Evolutionary conservation across 352 stramenopile genomes (phyloP).

Genomic region (Elongisporangium senticosum): DNA sequence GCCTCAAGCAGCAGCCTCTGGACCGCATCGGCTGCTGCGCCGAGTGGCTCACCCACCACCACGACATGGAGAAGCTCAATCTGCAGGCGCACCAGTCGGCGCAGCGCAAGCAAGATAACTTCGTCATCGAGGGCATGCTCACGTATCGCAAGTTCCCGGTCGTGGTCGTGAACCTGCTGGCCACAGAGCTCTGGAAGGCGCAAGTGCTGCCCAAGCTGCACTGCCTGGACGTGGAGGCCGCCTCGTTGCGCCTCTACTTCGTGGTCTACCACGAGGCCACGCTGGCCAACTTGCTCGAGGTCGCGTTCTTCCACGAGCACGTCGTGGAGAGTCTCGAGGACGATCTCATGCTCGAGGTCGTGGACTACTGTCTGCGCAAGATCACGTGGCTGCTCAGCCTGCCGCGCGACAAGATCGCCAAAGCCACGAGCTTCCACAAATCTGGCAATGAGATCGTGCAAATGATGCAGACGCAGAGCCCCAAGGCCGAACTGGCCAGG

Average conservation of each 20-base stretch:
- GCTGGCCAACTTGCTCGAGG: constrained; percentile 85
- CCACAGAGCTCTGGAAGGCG: constrained; percentile 88
- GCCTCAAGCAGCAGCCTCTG: constrained; percentile 47
- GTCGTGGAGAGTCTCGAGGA: constrained; percentile 84
- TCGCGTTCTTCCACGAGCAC: constrained; percentile 88
- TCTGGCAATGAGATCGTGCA: constrained; percentile 56
- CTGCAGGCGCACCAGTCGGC: constrained; percentile 90
- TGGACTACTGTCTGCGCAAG: constrained; percentile 93
- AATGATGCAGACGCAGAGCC: constrained; percentile 55
- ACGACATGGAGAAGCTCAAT: constrained; percentile 90
- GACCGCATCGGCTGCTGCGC: constrained; percentile 49
- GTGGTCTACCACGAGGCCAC: constrained; percentile 90
- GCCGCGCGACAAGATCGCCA: constrained; percentile 47
- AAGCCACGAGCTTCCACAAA: constrained; percentile 68
- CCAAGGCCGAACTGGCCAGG: constrained; percentile 49
- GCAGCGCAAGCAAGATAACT: constrained; percentile 89
- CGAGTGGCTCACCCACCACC: constrained; percentile 86
- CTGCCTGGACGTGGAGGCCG: constrained; percentile 39
- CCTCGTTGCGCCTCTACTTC: constrained; percentile 90
- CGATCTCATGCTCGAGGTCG: constrained; percentile 86
- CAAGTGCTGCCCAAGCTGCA: constrained; percentile 60
- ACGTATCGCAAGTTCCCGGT: constrained; percentile 89
- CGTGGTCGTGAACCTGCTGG: constrained; percentile 86
- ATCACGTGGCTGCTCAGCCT: constrained; percentile 77
- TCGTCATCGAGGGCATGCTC: constrained; percentile 89